Base-by-base conservation (phyloP, 2,329 filamentous ascomycete species). In the Magnaporthiopsis incrustans region DNA sequence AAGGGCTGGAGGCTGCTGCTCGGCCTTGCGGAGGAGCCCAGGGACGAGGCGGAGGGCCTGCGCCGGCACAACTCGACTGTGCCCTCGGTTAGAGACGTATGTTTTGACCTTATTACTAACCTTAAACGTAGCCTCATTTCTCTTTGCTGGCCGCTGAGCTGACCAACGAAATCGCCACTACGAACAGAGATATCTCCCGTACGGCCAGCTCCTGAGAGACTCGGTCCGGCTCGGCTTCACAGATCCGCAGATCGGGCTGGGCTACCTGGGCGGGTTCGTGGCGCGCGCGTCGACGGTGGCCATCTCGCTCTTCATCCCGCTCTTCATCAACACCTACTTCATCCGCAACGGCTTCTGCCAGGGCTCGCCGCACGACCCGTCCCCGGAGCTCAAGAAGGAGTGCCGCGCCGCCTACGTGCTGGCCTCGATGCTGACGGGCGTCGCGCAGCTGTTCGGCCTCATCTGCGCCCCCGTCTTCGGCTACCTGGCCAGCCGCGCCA, bases 261-360 rank as follows among this genome's bases (percentile, higher is more conserved):
- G 90, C 33, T 99, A 98, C 71, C 79, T 98, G 0, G 95, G 94
- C 67, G 95, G 95, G 1, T 97, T 98, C 71, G 94, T 99, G 2
- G 94, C 93, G 12, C 87, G 95, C 64, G 93, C 95, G 10, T 97
- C 93, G 0, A 97, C 92, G 0, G 95, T 99, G 6, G 94, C 91
- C 63, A 96, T 99, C 68, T 96, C 92, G 0, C 84, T 98, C 7
- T 99, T 98, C 77, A 90, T 99, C 63, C 95, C 95, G 0, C 83
- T 99, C 2, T 96, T 90, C 72, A 87, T 97, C 70, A 98, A 98
- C 73, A 88, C 91, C 30, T 97, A 91, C 75, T 98, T 94, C 75
- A 90, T 94, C 67, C 79, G 81, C 61, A 89, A 89, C 63, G 93
- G 92, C 2, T 89, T 90, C 68, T 98, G 95, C 77, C 82, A 86